A percentile compares a stretch with the other conserved stretches of the same genome.
These are phyloP conservation scores for Vitis hybrid DNA, from an alignment of 177 flowering plant genomes.

Conservation along the genomic window DNA sequence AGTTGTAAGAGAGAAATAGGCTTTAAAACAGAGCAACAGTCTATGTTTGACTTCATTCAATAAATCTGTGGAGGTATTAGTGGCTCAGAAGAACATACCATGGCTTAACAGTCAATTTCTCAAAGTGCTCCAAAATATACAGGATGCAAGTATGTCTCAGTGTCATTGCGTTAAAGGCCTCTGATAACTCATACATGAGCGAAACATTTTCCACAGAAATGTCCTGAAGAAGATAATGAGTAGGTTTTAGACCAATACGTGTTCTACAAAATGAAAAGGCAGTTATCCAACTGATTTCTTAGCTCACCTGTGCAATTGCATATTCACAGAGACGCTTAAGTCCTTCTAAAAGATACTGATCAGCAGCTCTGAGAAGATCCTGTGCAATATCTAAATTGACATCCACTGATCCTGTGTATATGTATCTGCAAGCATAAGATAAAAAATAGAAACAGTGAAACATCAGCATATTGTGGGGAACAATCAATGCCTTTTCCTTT, in stretches of 20 bases:
- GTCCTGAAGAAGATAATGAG: slow-evolving; percentile 35
- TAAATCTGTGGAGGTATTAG: not conserved
- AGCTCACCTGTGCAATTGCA: slow-evolving; percentile 85
- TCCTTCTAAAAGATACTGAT: slow-evolving; percentile 96
- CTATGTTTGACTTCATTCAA: not conserved
- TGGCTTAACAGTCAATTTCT: slow-evolving; percentile 58
- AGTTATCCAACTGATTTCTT: not conserved
- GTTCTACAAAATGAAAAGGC: too few relatives aligned
- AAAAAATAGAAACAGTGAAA: not conserved
- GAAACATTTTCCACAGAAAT: slow-evolving; percentile 70
- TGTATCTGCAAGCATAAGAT: slow-evolving; percentile 51
- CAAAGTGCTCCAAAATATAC: slow-evolving; percentile 73
- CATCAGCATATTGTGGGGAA: not conserved
- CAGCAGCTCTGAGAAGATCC: slow-evolving; percentile 97
- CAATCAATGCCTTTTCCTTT: too few relatives aligned
- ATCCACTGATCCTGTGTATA: slow-evolving; percentile 91
- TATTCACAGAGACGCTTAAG: slow-evolving; percentile 95
- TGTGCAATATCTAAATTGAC: slow-evolving; percentile 80
- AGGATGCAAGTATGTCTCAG: slow-evolving; percentile 73
- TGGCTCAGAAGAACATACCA: slow-evolving; percentile 40
- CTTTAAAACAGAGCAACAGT: not conserved
- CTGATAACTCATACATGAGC: slow-evolving; percentile 84
- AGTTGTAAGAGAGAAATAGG: not conserved
- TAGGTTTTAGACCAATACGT: too few relatives aligned
- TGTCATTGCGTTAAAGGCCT: slow-evolving; percentile 74